Evolutionary conservation across 371 early-diverging fungal genomes (phyloP).

Genomic region (Mucor irregularis): DNA sequence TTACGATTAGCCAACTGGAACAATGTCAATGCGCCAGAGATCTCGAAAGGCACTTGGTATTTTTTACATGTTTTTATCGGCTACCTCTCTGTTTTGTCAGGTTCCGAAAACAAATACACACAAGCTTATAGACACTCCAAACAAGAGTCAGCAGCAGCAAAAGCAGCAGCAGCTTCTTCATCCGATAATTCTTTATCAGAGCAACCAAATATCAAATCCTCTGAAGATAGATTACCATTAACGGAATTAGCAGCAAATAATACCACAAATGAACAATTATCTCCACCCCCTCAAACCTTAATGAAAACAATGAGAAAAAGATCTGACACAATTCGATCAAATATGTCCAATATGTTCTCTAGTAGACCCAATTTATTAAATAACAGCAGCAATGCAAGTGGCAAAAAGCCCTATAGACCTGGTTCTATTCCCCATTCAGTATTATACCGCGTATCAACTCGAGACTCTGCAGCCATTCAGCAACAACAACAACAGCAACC

Average conservation of each 20-base stretch:
- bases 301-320: constrained; percentile 38
- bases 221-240: constrained; percentile 14
- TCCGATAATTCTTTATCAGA: neutral
- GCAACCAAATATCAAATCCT: constrained; percentile 7
- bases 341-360: constrained; percentile 36
- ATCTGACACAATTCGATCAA: constrained; percentile 46
- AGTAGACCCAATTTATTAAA: constrained; percentile 1
- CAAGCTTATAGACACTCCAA: constrained; percentile 18
- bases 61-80: constrained; percentile 37
- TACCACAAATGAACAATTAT: neutral
- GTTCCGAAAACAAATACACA: constrained; percentile 30
- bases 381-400: neutral
- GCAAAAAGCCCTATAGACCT: constrained; percentile 40
- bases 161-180: too few species aligned
- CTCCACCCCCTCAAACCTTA: constrained; percentile 14
- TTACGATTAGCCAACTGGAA: constrained; percentile 58
- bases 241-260: neutral
- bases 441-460: constrained; percentile 32
- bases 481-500: constrained; percentile 9
- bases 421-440: constrained; percentile 54
- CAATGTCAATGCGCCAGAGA: constrained; percentile 53
- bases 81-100: constrained; percentile 32
- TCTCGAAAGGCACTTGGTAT: constrained; percentile 36
- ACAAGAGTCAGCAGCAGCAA: neutral
- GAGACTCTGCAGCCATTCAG: constrained; percentile 16